Base-by-base conservation (phyloP, 495 filamentous ascomycete species). In the Penicillium diatomitis region DNA sequence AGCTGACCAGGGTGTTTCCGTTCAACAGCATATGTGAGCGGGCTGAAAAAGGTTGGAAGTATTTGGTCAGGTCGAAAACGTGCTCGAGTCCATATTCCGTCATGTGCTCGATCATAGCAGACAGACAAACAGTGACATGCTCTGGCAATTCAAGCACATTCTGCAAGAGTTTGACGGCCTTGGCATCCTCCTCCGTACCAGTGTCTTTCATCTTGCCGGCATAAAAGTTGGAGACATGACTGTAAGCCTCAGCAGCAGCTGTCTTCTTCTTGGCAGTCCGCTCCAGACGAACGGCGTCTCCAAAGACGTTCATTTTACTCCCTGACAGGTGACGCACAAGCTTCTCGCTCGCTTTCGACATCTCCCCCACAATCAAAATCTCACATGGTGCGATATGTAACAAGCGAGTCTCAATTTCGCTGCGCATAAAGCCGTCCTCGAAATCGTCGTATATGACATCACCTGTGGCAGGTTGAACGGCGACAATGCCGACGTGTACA, bases 391-490 rank as follows among this genome's bases (percentile, higher is more conserved):
- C 86, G 53, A 99, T 94, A 62, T 99, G 92, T 11, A 99, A 73
- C 27, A 99, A 70, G 37, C 92, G 75, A 0, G 92, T 97, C 68
- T 99, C 92, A 41, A 97, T 87, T 60, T 99, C 92, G 48, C 86
- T 88, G 38, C 92, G 78, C 94, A 97, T 99, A 67, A 97, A 99
- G 3, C 94, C 89, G 57, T 99, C 92, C 56, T 96, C 88, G 54
- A 99, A 99, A 38, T 87, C 83, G 61, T 99, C 92, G 54, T 96
- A 92, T 48, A 97, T 88, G 49, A 99, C 86, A 58, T 97, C 92
- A 39, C 92, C 92, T 0, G 94, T 97, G 0, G 87, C 85, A 27
- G 92, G 92, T 54, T 99, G 92, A 2, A 99, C 92, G 28, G 94
- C 92, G 8, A 99, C 77, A 49, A 99, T 82, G 2, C 94, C 92